Evolutionary conservation across 2,329 filamentous ascomycete species (phyloP), one percentile per base, ranked within the genome.

Genomic region (Botrytis fragariae): DNA sequence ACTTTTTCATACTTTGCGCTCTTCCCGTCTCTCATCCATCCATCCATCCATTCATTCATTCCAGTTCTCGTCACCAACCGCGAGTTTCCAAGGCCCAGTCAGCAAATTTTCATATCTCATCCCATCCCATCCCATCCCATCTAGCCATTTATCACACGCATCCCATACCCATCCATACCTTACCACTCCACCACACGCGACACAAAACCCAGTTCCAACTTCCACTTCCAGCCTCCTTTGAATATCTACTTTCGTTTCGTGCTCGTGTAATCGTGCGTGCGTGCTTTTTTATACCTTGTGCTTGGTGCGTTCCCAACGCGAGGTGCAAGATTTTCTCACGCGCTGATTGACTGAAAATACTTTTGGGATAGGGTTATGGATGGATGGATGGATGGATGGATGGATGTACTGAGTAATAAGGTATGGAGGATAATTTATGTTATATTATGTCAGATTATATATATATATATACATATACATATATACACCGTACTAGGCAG

Each of bases 21-120:
- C 42, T 63, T 32, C 37, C 42, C 14, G 25, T 42, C 14, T 39
- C 60, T 62, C 60, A n/a, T 62, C 59, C 35, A 37, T 39, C 4
- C 32, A 35, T 39, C 44, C 60, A n/a, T 62, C 59, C 35, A 37
- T 39, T 35, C 32, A 35, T 39, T n/a, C 35, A 61, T 25, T 62
- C 59, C 35, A 61, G 22, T 1, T n/a, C 60, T 42, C 37, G 35
- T 62, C 60, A 62, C 60, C 60, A 63, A 63, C 61, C 61, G 25
- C 61, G 14, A 63, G 61, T 16, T 59, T 39, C 61, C 48, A 51
- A 44, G 37, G 61, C 25, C 39, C 39, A 63, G 61, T 22, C 39
- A 63, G 39, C 61, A 63, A 63, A 29, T 63, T 44, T 63, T 63
- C 25, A 45, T 18, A 45, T 64, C 62, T 29, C 29, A 65, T 65